These are phyloP conservation scores for Cladosporium oxysporum DNA, from an alignment of 2,329 filamentous ascomycete genomes.

Conservation along the genomic window DNA sequence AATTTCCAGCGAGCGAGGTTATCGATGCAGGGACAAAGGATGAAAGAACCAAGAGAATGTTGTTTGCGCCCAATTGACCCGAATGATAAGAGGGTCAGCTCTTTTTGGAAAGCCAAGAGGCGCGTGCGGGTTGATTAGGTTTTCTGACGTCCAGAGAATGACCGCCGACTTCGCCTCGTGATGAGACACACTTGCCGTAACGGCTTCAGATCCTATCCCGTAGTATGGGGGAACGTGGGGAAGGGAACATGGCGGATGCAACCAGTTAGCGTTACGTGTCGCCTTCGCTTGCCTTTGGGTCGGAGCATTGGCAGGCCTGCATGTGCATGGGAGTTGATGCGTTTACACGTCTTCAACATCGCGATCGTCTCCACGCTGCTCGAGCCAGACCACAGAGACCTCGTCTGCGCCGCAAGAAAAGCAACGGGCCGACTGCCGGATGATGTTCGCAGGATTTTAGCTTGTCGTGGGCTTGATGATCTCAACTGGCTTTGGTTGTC, in stretches of 20 bases:
- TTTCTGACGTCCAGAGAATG: background rate
- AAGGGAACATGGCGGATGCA: background rate
- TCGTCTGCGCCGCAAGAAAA: background rate
- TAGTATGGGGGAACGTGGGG: slow-evolving; percentile 9
- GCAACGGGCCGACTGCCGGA: slow-evolving; percentile 9
- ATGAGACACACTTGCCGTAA: background rate
- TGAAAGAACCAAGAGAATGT: background rate
- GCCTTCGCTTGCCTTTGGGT: background rate
- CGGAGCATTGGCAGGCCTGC: background rate
- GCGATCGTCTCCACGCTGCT: slow-evolving; percentile 6
- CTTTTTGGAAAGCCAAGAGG: background rate
- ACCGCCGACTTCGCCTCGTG: slow-evolving; percentile 10
- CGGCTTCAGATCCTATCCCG: background rate
- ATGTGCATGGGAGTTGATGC: background rate
- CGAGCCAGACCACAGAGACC: background rate
- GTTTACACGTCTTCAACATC: slow-evolving; percentile 7
- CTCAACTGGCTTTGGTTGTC: background rate
- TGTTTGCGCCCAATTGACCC: background rate
- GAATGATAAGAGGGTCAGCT: background rate
- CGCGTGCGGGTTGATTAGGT: background rate
- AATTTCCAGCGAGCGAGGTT: background rate
- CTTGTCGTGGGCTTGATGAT: background rate
- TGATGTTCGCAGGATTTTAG: slow-evolving; percentile 14
- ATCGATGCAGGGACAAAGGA: background rate
- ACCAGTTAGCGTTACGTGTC: background rate